Evolutionary conservation across 139 green algal genomes (phyloP), one percentile per base, ranked within the genome.

Genomic region (Tetraselmis striata): DNA sequence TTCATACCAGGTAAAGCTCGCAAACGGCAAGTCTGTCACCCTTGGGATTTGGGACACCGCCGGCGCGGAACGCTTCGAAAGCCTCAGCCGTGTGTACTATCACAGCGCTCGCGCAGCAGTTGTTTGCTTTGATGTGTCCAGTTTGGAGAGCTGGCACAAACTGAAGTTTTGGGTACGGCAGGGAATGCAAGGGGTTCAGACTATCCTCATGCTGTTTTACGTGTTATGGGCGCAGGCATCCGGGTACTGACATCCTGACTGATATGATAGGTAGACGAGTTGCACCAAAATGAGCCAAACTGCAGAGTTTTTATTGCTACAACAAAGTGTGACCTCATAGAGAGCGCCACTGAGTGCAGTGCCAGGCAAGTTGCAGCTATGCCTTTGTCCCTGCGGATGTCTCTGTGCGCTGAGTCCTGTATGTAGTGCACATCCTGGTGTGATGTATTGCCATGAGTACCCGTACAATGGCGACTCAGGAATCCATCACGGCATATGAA

Each of bases 101-200:
- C 78, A 82, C 45, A 29, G 28, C 2, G 78, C 78, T 29, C 1
- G 31, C 5, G 78, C 31, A 2, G 78, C 78, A 25, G 58, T 82
- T 11, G 32, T 82, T 5, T 82, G 78, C 78, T 82, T 76, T 29
- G 78, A 82, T 29, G 32, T 30, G 25, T 75, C 78, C 2, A 32
- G 30, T 29, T 2, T 23, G 31, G 23, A 27, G 2, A 82, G 31
- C 23, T 82, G 28, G 28, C 18, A 82, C 27, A 82, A 82, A 25
- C 78, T 82, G 28, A 75, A 76, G 31, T 82, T 82, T 26, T 82
- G 78, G 78, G 31, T 82, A 23, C 24, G 30, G 5, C n/a, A n/a
- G n/a, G n/a, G n/a, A n/a, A n/a, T n/a, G n/a, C n/a, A n/a, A n/a
- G n/a, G n/a, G n/a, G n/a, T n/a, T n/a, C n/a, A n/a, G n/a, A n/a